Conservation (phyloP, 768 basidiomycete genomes). For the Phaeolepiota aurea region DNA sequence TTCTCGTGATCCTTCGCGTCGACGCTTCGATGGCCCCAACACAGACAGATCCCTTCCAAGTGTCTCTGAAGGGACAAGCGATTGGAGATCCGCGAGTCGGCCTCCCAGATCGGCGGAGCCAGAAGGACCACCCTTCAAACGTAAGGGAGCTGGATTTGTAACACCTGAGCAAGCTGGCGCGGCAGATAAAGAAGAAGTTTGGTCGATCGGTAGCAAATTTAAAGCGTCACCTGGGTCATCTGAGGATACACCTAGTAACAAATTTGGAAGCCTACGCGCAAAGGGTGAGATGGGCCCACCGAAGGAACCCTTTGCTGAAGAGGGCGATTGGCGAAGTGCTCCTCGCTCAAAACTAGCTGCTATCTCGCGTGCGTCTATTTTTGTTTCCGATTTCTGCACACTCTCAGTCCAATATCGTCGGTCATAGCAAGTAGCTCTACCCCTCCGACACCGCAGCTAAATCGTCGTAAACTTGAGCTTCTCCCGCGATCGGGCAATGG, state of each 20-base stretch:
- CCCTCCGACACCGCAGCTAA: constrained; percentile 75
- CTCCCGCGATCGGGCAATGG: constrained; percentile 66
- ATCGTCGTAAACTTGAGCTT: constrained; percentile 77
- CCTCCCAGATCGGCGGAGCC: constrained; percentile 35
- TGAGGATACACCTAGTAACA: constrained; percentile 27
- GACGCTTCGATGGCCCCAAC: constrained; percentile 54
- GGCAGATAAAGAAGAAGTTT: constrained; percentile 75
- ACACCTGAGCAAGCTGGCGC: constrained; percentile 33
- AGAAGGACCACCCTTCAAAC: constrained; percentile 38
- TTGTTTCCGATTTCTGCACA: not conserved
- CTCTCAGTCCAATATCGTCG: too few relatives aligned
- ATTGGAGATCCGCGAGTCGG: constrained; percentile 62
- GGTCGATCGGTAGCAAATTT: constrained; percentile 72
- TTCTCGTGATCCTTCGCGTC: constrained; percentile 57
- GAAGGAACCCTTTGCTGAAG: constrained; percentile 40
- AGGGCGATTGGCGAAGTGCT: constrained; percentile 65
- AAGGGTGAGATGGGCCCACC: constrained; percentile 49
- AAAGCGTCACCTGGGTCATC: constrained; percentile 39
- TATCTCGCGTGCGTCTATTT: constrained; percentile 49
- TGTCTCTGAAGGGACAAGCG: constrained; percentile 51
- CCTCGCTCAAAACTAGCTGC: constrained; percentile 32
- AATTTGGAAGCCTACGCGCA: constrained; percentile 39
- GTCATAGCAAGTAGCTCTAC: constrained; percentile 57
- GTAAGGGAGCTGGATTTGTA: constrained; percentile 52
- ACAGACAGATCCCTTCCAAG: constrained; percentile 32